These are phyloP conservation scores for Guadua angustifolia DNA, from an alignment of 176 grass and related monocot species.

Conservation along the genomic window DNA sequence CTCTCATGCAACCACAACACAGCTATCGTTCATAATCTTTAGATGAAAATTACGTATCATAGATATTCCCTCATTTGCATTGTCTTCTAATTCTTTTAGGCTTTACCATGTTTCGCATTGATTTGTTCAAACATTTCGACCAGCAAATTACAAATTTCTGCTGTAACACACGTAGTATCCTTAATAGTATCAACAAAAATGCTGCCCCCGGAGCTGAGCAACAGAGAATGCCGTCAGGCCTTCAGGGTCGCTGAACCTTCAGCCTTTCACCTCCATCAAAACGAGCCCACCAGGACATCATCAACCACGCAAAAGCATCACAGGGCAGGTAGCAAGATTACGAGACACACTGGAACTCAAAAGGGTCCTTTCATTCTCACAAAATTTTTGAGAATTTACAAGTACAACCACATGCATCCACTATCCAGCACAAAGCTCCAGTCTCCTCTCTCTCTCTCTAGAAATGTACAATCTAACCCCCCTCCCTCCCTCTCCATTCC, in stretches of 20 bases:
- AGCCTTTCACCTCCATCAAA: not conserved
- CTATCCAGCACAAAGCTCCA: constrained; percentile 43
- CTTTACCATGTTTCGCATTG: no score
- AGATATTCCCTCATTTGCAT: no score
- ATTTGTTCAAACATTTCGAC: no score
- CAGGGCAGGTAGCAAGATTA: not conserved
- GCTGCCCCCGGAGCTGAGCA: not conserved
- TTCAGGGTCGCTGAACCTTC: not conserved
- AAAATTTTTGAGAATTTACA: constrained; percentile 83
- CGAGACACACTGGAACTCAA: constrained; percentile 28
- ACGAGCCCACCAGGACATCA: not conserved
- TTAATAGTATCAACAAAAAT: no score
- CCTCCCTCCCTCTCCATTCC: constrained; percentile 33
- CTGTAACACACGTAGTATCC: no score
- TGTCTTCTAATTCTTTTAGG: no score
- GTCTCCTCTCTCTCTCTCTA: constrained; percentile 38
- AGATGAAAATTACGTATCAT: no score
- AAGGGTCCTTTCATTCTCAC: constrained; percentile 67
- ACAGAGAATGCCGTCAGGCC: not conserved
- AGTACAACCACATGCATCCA: constrained; percentile 59
- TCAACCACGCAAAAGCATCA: not conserved
- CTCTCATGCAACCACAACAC: no score
- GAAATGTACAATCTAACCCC: constrained; percentile 76
- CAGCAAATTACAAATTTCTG: no score
- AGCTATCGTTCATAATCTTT: no score